Conservation (phyloP, 176 grass and related monocot genomes). For the Dactylis glomerata region DNA sequence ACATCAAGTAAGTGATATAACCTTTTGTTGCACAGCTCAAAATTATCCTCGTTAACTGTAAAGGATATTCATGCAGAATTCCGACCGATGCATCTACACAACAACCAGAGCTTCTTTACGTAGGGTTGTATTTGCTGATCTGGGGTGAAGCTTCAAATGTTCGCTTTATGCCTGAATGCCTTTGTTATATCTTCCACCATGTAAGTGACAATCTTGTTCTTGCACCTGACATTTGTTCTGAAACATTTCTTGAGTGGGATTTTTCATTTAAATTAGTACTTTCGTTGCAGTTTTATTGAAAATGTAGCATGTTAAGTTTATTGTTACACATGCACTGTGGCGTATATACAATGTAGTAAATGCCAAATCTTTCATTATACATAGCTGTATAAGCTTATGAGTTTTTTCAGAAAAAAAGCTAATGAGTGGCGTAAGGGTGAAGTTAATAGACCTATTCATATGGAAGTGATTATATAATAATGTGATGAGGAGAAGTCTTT, state of each 20-base stretch:
- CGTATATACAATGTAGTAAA: not conserved
- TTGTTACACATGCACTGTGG: not conserved
- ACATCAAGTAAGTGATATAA: constrained; percentile 48
- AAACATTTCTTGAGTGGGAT: not conserved
- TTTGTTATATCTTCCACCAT: constrained; percentile 95
- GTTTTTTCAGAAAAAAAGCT: not conserved
- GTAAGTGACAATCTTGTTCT: constrained; percentile 49
- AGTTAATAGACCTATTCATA: not conserved
- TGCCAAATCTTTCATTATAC: not conserved
- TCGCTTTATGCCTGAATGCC: constrained; percentile 96
- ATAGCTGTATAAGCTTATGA: not conserved
- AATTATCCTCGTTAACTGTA: not conserved
- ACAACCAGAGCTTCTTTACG: constrained; percentile 76
- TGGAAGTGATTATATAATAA: not conserved
- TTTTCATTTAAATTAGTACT: not conserved
- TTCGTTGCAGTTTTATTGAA: constrained; percentile 10
- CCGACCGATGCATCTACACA: constrained; percentile 32
- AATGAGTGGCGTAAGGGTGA: not conserved
- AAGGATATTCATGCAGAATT: constrained; percentile 27
- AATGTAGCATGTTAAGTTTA: not conserved
- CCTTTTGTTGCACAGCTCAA: constrained; percentile 1
- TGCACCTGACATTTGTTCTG: constrained; percentile 13
- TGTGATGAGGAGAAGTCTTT: not conserved
- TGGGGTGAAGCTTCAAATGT: constrained; percentile 99
- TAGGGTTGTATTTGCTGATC: constrained; percentile 90